A percentile compares a stretch with the other conserved stretches of the same genome.
These are phyloP conservation scores for Pythium oligandrum DNA, from an alignment of 352 stramenopile genomes.

Conservation along the genomic window DNA sequence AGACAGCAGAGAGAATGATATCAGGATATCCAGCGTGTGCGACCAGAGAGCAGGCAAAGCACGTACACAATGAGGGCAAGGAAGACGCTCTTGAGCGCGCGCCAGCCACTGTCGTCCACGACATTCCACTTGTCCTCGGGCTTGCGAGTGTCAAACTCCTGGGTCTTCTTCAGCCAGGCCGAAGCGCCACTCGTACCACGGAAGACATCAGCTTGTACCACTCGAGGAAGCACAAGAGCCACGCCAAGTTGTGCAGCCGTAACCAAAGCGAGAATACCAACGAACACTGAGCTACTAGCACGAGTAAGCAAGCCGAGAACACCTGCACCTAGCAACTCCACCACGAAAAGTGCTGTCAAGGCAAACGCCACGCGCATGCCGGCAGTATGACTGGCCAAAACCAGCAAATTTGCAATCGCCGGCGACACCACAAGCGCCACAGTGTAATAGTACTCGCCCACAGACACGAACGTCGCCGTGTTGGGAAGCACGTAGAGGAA, in stretches of 20 bases:
- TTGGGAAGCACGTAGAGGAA: conserved; percentile 83
- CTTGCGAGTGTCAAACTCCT: conserved; percentile 10
- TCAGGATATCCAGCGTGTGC: too few species aligned
- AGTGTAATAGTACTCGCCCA: conserved; percentile 84
- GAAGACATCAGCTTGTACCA: too few species aligned
- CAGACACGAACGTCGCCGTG: conserved; percentile 71
- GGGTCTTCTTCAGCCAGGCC: conserved; percentile 6
- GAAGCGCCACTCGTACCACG: conserved; percentile 6
- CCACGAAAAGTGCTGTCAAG: too few species aligned
- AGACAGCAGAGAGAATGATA: conserved; percentile 1
- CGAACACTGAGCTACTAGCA: neutral
- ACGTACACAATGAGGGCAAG: conserved; percentile 28
- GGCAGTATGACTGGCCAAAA: conserved; percentile 38
- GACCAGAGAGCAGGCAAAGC: neutral
- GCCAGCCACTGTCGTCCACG: conserved; percentile 16
- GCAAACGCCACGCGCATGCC: conserved; percentile 65
- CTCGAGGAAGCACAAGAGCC: neutral
- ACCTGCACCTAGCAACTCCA: conserved; percentile 16
- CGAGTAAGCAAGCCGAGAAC: conserved; percentile 30
- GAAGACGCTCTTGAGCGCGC: conserved; percentile 17
- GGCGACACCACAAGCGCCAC: conserved; percentile 68
- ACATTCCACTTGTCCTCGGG: neutral
- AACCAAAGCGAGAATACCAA: neutral
- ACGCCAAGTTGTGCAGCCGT: neutral
- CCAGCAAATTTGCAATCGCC: conserved; percentile 53